These are phyloP conservation scores for Inga oerstediana DNA, from an alignment of 306 rosid species.

Conservation along the genomic window DNA sequence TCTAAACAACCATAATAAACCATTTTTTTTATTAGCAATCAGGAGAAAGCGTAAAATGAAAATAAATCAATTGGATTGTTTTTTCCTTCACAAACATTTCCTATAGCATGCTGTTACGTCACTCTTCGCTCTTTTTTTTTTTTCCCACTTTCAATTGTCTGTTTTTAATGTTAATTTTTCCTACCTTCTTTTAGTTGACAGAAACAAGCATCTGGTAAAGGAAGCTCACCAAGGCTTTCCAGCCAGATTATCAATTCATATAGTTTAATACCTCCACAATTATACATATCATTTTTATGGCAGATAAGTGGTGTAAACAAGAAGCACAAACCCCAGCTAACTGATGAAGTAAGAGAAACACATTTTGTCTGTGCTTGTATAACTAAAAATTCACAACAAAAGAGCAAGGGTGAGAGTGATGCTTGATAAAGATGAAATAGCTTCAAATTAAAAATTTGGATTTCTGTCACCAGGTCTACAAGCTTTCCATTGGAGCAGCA, in stretches of 20 bases:
- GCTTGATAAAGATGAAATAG: slow-evolving; percentile 16
- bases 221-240: neutral
- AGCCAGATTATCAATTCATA: slow-evolving; percentile 25
- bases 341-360: slow-evolving; percentile 27
- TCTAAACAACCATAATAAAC: slow-evolving; percentile 24
- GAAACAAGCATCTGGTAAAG: slow-evolving; percentile 17
- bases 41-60: slow-evolving; percentile 20
- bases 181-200: slow-evolving; percentile 10
- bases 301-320: neutral
- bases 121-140: neutral
- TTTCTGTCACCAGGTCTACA: slow-evolving; percentile 54
- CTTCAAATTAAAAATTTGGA: slow-evolving; percentile 10
- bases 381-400: slow-evolving; percentile 19
- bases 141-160: neutral
- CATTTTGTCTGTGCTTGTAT: slow-evolving; percentile 15
- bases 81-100: slow-evolving; percentile 14
- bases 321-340: slow-evolving; percentile 31
- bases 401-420: neutral
- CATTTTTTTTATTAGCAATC: slow-evolving; percentile 14
- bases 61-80: slow-evolving; percentile 28
- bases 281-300: neutral
- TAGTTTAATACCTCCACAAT: slow-evolving; percentile 3
- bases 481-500: slow-evolving; percentile 64
- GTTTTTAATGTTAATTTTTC: neutral
- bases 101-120: neutral